These are phyloP conservation scores for Salix viminalis DNA, from an alignment of 345 rosid species.

Conservation along the genomic window DNA sequence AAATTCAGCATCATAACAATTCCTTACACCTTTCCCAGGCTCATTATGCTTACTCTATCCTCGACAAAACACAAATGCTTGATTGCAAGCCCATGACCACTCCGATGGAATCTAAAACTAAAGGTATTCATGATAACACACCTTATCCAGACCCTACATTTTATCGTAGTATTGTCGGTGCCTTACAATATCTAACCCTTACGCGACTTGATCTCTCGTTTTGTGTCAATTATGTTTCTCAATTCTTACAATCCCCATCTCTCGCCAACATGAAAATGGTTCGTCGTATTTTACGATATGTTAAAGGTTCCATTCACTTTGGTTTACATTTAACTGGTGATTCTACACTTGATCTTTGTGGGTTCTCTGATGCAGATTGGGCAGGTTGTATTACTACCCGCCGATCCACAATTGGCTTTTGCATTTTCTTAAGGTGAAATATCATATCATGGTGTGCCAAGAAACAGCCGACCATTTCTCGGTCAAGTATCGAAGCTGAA, in stretches of 20 bases:
- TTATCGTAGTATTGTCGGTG: not conserved
- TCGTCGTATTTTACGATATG: not conserved
- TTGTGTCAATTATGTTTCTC: not conserved
- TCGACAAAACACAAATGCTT: not conserved
- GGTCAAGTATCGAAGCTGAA: not conserved
- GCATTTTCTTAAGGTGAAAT: not conserved
- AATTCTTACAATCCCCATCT: not conserved
- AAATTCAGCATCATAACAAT: not conserved
- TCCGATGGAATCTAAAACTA: not conserved
- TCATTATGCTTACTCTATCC: not conserved
- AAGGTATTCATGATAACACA: not conserved
- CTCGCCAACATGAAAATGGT: not conserved
- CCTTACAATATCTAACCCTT: not conserved
- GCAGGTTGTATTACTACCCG: accelerated
- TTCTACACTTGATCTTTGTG: not conserved
- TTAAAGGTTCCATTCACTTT: not conserved
- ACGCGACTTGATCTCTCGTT: accelerated
- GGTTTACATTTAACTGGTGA: not conserved
- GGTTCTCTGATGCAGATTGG: not conserved
- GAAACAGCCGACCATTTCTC: not conserved
- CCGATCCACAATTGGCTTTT: not conserved
- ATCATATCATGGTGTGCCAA: not conserved
- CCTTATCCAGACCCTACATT: not conserved
- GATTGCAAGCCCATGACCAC: not conserved
- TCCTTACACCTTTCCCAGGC: accelerated